A percentile compares a stretch with the other conserved stretches of the same genome.
phyloP scores from a whole-genome alignment of 345 rosid genomes.

The Populus pruinosa region DNA sequence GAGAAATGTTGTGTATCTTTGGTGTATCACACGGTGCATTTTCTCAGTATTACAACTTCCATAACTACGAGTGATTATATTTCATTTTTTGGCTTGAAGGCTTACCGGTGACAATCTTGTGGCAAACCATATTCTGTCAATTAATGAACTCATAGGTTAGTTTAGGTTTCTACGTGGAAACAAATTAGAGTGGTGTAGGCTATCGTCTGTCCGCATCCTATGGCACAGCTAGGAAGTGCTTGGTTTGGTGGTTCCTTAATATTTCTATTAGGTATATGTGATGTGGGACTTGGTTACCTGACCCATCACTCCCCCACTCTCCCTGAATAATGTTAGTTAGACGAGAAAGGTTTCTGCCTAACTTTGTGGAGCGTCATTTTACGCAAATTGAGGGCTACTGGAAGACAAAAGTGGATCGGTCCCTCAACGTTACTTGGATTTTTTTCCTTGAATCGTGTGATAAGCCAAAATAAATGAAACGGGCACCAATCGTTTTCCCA shows the following conservation, averaged over 20 bases:
- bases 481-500: neutral
- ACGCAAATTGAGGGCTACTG: neutral
- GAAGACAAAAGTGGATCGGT: neutral
- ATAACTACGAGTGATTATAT: neutral
- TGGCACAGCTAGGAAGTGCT: neutral
- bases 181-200: neutral
- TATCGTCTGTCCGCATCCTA: neutral
- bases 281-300: too few relatives aligned
- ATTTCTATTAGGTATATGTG: too few relatives aligned
- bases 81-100: neutral
- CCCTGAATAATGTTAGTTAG: too few relatives aligned
- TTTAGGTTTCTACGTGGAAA: neutral
- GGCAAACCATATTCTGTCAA: neutral
- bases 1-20: slow-evolving; percentile 16
- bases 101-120: neutral
- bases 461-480: neutral
- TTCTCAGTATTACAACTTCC: neutral
- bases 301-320: too few relatives aligned
- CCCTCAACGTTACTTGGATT: neutral
- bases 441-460: neutral
- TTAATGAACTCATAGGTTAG: neutral
- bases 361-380: neutral
- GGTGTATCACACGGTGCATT: slow-evolving; percentile 11
- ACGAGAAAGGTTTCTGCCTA: too few relatives aligned
- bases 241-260: neutral